Base-by-base conservation (phyloP, 1,284 basidiomycete genomes). In the Microbotryum scabiosae region DNA sequence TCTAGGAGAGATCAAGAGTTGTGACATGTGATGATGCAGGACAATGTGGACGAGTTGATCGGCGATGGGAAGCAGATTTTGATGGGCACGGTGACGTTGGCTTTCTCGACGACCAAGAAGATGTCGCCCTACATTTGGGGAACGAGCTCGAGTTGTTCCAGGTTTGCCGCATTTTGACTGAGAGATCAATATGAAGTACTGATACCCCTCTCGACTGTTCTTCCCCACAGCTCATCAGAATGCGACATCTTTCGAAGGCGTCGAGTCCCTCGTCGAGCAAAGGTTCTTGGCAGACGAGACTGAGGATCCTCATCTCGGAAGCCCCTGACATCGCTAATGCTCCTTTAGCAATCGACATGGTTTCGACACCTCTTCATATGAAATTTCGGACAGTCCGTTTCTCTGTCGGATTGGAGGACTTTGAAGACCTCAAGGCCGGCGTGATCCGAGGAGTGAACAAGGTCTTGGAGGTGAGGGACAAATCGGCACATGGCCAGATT, bases 171-270 rank as follows among this genome's bases (percentile, higher is more conserved):
- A 85, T 77, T 21, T 51, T 14, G 18, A 9, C n/a, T n/a, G n/a
- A n/a, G n/a, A n/a, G n/a, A n/a, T n/a, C n/a, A n/a, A n/a, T n/a
- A n/a, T n/a, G n/a, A 32, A 10, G 10, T 10, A 32, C 30, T 32
- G 30, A 32, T 32, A 5, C 30, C 10, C 30, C n/a, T n/a, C 5
- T 32, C 10, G 30, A 10, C 30, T 10, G 10, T 32, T 10, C 30
- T 5, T 32, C 30, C 30, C 30, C 26, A 44, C n/a, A n/a, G n/a
- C n/a, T n/a, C 48, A 5, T 20, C 70, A 90, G 85, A 82, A 87
- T 56, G 91, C 91, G 5, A 94, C 91, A 5, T 90, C 87, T 66
- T 80, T 96, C 8, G 91, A 92, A 21, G 88, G 90, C n/a, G 89
- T 93, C 3, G 92, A 96, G 75, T 88, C 86, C 18, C 79, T 93